Percentiles rank a stretch among this genome's conserved stretches.
Evolutionary conservation across 2,329 filamentous ascomycete species (phyloP).

Genomic region (Dryadomyces quercus-mongolicae): DNA sequence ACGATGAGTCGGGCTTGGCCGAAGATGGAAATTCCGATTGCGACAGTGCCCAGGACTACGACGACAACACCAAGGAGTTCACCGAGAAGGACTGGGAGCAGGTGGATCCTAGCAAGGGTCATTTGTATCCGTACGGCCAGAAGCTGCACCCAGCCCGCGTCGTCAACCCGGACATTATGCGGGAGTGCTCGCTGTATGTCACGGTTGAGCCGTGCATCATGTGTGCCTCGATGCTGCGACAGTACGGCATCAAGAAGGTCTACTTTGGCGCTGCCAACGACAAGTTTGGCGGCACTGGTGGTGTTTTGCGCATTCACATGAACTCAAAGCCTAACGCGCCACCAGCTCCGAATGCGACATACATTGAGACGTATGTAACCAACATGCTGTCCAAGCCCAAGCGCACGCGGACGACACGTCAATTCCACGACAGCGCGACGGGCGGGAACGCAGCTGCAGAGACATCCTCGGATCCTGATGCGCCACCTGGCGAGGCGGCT

Average conservation of each 20-base stretch:
- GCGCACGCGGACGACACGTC: conserved; percentile 1
- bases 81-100: conserved; percentile 34
- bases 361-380: conserved; percentile 13
- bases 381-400: conserved; percentile 11
- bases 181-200: conserved; percentile 72
- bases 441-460: neutral
- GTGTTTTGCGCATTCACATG: conserved; percentile 76
- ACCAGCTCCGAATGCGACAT: conserved; percentile 14
- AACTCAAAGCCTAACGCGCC: conserved; percentile 32
- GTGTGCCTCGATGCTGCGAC: conserved; percentile 86
- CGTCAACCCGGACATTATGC: conserved; percentile 56
- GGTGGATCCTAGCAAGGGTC: conserved; percentile 40
- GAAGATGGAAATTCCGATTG: conserved; percentile 28
- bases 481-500: conserved; percentile 1
- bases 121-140: conserved; percentile 50
- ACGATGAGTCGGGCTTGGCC: conserved; percentile 7
- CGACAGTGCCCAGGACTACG: conserved; percentile 18
- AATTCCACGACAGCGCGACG: neutral
- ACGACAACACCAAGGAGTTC: conserved; percentile 14
- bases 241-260: conserved; percentile 77
- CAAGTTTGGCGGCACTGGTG: conserved; percentile 90
- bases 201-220: conserved; percentile 98
- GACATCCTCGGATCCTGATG: neutral
- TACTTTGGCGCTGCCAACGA: conserved; percentile 96
- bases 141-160: conserved; percentile 41